Conservation (phyloP, 768 basidiomycete species). For the Kwoniella sp. region DNA sequence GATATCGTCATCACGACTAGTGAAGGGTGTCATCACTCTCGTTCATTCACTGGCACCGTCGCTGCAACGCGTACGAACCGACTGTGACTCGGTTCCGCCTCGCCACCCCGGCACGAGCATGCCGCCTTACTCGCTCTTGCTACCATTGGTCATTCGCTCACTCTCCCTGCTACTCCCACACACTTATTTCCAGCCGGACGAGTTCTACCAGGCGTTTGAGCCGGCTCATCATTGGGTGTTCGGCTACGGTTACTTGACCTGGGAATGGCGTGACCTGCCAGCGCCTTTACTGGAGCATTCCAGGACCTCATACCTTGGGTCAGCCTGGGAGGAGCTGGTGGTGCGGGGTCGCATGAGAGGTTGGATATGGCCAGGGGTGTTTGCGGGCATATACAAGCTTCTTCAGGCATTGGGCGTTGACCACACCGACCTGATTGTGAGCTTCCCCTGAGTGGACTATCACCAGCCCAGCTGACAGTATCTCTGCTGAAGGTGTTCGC, state of each 20-base stretch:
- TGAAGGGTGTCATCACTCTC: no score
- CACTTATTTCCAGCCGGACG: slow-evolving; percentile 95
- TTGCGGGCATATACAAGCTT: slow-evolving; percentile 70
- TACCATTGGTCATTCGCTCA: slow-evolving; percentile 42
- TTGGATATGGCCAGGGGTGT: slow-evolving; percentile 68
- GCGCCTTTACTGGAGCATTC: not conserved
- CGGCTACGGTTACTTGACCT: slow-evolving; percentile 85
- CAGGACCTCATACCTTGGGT: no score
- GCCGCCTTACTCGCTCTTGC: slow-evolving; percentile 18
- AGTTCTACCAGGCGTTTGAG: slow-evolving; percentile 91
- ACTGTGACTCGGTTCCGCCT: no score
- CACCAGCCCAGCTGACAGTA: not conserved
- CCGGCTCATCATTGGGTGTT: slow-evolving; percentile 83
- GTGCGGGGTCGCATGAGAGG: slow-evolving; percentile 39
- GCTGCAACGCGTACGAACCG: no score
- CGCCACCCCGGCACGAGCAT: not conserved
- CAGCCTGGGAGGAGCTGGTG: slow-evolving; percentile 48
- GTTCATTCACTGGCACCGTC: no score
- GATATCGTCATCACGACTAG: no score
- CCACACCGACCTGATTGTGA: slow-evolving; percentile 60
- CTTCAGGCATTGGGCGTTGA: slow-evolving; percentile 62
- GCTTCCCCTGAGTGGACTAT: slow-evolving; percentile 39
- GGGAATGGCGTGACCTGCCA: slow-evolving; percentile 72
- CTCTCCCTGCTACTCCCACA: slow-evolving; percentile 61
- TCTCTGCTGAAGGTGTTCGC: slow-evolving; percentile 57